phyloP scores from a whole-genome alignment of 2,329 filamentous ascomycete species.

The Pseudogymnoascus verrucosus region DNA sequence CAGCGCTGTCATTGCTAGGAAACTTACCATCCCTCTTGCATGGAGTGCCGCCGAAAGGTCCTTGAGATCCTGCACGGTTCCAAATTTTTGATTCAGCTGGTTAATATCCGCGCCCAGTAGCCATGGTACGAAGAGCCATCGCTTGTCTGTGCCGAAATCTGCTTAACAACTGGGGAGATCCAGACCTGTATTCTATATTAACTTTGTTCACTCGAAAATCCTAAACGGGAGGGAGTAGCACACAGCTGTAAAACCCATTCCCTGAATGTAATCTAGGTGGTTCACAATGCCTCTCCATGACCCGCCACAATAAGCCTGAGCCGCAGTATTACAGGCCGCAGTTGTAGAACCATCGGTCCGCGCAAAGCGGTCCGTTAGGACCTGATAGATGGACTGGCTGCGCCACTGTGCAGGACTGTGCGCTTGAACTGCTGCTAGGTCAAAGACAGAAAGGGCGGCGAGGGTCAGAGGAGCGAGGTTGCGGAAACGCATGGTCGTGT shows the following conservation, averaged over 20 bases:
- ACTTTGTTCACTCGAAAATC: not conserved
- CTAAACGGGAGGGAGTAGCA: not conserved
- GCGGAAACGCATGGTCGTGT: not conserved
- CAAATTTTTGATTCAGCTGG: constrained; percentile 38
- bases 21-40: constrained; percentile 30
- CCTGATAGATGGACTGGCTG: constrained; percentile 33
- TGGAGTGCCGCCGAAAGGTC: constrained; percentile 36
- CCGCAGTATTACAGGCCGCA: constrained; percentile 10
- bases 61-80: constrained; percentile 37
- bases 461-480: not conserved
- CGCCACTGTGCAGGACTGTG: constrained; percentile 26
- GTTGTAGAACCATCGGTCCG: constrained; percentile 26
- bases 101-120: constrained; percentile 41
- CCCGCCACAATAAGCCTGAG: constrained; percentile 38
- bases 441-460: not conserved
- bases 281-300: constrained; percentile 42
- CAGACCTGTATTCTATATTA: constrained; percentile 18
- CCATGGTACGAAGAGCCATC: constrained; percentile 38
- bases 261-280: constrained; percentile 20
- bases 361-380: constrained; percentile 37
- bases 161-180: constrained; percentile 34
- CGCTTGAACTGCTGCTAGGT: not conserved
- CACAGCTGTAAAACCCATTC: constrained; percentile 39
- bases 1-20: not conserved
- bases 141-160: constrained; percentile 31